Evolutionary conservation across 176 grass and related monocot species (phyloP).

Genomic region (Thinopyrum elongatum): DNA sequence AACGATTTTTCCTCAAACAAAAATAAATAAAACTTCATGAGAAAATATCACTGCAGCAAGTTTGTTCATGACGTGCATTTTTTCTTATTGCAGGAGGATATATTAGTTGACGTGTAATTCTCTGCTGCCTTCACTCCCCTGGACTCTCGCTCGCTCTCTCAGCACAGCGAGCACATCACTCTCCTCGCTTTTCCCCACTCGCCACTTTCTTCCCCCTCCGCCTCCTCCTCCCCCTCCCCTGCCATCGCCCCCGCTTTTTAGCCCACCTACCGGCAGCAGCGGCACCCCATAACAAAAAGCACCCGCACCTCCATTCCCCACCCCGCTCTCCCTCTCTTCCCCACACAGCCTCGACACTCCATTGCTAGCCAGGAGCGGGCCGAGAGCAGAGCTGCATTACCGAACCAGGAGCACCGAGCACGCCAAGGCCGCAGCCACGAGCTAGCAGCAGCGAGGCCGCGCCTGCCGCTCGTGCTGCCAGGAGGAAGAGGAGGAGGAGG

Average conservation of each 20-base stretch:
- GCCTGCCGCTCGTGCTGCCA: conserved; percentile 1
- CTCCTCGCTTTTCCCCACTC: conserved; percentile 30
- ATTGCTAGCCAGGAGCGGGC: background rate
- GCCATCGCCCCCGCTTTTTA: conserved; percentile 39
- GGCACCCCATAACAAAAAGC: conserved; percentile 43
- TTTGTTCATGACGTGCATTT: background rate
- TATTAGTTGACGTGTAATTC: conserved; percentile 43
- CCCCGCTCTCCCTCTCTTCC: background rate
- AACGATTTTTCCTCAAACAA: too few relatives aligned
- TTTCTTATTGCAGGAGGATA: background rate
- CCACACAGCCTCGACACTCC: background rate
- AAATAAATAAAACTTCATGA: too few relatives aligned
- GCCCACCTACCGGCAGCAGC: conserved; percentile 47
- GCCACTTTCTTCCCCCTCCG: conserved; percentile 24
- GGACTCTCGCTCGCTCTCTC: background rate
- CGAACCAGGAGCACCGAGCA: background rate
- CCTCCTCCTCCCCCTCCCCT: background rate
- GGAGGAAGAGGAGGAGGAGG: background rate
- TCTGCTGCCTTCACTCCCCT: conserved; percentile 26
- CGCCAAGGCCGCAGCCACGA: background rate
- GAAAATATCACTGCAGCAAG: background rate
- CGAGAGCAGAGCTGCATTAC: conserved; percentile 37
- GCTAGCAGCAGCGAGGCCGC: background rate
- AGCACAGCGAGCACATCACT: background rate
- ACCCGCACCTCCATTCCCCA: conserved; percentile 39